Percentiles rank a stretch among this genome's conserved stretches.
Conservation (phyloP, 441 rosid species). For the Viola pubescens region DNA sequence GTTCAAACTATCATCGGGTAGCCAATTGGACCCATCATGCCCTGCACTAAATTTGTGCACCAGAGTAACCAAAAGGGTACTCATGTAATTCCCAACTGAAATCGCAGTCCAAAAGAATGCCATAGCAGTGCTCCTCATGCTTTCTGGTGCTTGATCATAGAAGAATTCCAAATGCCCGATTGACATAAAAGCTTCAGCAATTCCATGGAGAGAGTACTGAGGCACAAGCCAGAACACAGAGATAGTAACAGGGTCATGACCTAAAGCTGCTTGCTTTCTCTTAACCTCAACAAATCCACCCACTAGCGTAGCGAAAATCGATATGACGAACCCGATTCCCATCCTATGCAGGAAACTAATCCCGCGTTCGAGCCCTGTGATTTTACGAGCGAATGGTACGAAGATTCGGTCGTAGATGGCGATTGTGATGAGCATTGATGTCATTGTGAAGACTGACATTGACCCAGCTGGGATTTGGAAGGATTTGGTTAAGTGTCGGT, state of each 20-base stretch:
- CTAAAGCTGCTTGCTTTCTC: slow-evolving; percentile 49
- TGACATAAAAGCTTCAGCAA: slow-evolving; percentile 89
- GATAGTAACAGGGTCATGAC: slow-evolving; percentile 46
- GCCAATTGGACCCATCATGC: slow-evolving; percentile 77
- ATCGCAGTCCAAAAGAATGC: slow-evolving; percentile 75
- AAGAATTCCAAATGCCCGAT: slow-evolving; percentile 87
- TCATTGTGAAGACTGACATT: slow-evolving; percentile 77
- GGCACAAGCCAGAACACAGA: slow-evolving; percentile 81
- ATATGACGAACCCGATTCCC: slow-evolving; percentile 77
- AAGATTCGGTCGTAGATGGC: slow-evolving; percentile 59
- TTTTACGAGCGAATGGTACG: slow-evolving; percentile 39
- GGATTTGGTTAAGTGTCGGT: slow-evolving; percentile 55
- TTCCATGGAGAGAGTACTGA: slow-evolving; percentile 73
- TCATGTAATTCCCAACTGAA: slow-evolving; percentile 62
- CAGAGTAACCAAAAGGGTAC: slow-evolving; percentile 65
- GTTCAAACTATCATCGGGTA: slow-evolving; percentile 67
- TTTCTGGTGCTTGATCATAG: slow-evolving; percentile 85
- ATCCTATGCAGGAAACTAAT: slow-evolving; percentile 68
- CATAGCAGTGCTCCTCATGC: slow-evolving; percentile 81
- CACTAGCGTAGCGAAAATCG: slow-evolving; percentile 64
- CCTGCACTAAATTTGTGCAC: slow-evolving; percentile 52
- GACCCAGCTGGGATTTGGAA: slow-evolving; percentile 88
- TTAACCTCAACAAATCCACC: slow-evolving; percentile 69
- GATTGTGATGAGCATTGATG: slow-evolving; percentile 70
- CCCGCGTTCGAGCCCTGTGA: slow-evolving; percentile 82